Evolutionary conservation across 2,329 filamentous ascomycete species (phyloP).

Genomic region (Xylariomycetidae sp.): DNA sequence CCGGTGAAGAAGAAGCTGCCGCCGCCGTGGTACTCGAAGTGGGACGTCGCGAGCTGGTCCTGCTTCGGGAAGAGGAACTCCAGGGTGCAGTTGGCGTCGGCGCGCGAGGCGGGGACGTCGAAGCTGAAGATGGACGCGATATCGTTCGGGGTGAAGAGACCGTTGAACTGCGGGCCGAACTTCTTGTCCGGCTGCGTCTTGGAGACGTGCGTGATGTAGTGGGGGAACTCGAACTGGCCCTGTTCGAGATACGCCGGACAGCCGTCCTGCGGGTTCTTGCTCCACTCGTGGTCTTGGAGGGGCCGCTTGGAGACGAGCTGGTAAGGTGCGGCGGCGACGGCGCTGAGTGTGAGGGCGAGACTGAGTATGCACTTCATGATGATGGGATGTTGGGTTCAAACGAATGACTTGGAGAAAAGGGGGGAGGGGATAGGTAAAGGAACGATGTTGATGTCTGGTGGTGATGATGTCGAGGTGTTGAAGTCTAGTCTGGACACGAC

Average conservation of each 20-base stretch:
- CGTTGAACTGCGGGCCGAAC: slow-evolving; percentile 35
- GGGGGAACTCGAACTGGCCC: slow-evolving; percentile 26
- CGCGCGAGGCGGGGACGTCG: slow-evolving; percentile 33
- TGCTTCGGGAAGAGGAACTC: slow-evolving; percentile 38
- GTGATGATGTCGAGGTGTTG: too few relatives aligned
- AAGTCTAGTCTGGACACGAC: too few relatives aligned
- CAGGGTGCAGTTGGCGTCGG: slow-evolving; percentile 40
- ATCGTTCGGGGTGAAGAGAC: slow-evolving; percentile 32
- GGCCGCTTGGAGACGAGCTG: slow-evolving; percentile 22
- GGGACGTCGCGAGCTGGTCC: slow-evolving; percentile 28
- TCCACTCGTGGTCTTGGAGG: slow-evolving; percentile 19
- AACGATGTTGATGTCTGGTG: too few relatives aligned
- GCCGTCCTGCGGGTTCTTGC: slow-evolving; percentile 11
- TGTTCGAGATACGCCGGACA: slow-evolving; percentile 23
- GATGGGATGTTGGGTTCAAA: neutral
- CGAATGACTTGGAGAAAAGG: neutral
- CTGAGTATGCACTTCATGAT: slow-evolving; percentile 7
- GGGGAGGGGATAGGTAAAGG: too few relatives aligned
- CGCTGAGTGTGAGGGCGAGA: slow-evolving; percentile 6
- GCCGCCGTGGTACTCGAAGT: slow-evolving; percentile 29
- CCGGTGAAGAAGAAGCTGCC: slow-evolving; percentile 32
- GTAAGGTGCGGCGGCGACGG: slow-evolving; percentile 16
- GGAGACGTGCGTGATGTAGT: slow-evolving; percentile 30
- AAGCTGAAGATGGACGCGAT: slow-evolving; percentile 39
- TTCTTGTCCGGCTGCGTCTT: slow-evolving; percentile 28